phyloP scores from a whole-genome alignment of 768 basidiomycete genomes.

The Lactarius hengduanensis region DNA sequence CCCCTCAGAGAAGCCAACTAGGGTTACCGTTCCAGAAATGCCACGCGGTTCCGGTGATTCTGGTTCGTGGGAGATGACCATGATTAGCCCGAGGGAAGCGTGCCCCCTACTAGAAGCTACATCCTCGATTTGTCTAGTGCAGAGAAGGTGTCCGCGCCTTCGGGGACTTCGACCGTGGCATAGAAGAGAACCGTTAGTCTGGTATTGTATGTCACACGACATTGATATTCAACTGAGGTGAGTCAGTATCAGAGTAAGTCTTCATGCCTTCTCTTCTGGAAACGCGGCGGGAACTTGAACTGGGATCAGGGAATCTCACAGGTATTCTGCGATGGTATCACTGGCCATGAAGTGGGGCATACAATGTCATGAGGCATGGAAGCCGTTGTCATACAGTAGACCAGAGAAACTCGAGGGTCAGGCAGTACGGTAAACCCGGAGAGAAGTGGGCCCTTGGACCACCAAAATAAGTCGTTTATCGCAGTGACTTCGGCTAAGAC shows the following conservation, averaged over 20 bases:
- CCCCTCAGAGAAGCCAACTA: background rate
- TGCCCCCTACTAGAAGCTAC: background rate
- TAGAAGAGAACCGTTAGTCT: background rate
- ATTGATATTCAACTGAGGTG: background rate
- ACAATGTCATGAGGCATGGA: background rate
- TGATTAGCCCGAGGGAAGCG: too few species aligned
- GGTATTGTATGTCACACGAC: background rate
- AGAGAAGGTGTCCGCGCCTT: background rate
- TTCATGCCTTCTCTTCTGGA: background rate
- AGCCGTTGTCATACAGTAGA: background rate
- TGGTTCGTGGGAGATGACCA: background rate
- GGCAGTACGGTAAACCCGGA: background rate
- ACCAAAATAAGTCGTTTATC: background rate
- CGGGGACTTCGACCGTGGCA: background rate
- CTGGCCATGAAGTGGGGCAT: background rate
- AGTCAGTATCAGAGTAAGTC: background rate
- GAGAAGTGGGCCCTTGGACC: background rate
- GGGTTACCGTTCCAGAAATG: background rate
- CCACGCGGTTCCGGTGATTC: background rate
- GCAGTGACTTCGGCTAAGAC: background rate
- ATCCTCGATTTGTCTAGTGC: background rate
- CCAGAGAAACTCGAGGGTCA: background rate
- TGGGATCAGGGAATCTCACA: background rate
- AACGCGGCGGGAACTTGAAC: background rate
- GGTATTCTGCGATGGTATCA: background rate